These are phyloP conservation scores for Daedaleopsis nitida DNA, from an alignment of 768 basidiomycete genomes.

Conservation along the genomic window DNA sequence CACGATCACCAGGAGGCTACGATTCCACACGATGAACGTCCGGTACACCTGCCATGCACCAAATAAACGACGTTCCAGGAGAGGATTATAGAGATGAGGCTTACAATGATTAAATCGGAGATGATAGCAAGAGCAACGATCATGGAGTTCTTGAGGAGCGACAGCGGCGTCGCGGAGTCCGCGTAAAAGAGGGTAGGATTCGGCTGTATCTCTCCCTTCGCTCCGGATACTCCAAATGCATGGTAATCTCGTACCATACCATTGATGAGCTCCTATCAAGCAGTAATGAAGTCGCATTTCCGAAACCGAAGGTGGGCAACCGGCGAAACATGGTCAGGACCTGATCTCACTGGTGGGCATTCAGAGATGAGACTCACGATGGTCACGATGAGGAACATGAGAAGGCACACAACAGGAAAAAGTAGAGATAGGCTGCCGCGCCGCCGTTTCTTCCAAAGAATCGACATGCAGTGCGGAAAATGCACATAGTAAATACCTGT, in stretches of 20 bases:
- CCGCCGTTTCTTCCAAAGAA: conserved; percentile 1
- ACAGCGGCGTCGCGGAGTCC: not conserved
- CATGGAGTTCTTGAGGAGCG: conserved; percentile 4
- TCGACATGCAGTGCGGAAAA: not conserved
- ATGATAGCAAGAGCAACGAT: not conserved
- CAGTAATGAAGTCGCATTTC: not conserved
- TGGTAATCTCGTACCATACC: not conserved
- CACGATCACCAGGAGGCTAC: not conserved
- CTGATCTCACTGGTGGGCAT: no score
- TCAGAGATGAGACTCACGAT: not conserved
- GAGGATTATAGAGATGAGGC: not conserved
- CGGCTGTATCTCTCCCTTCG: not conserved
- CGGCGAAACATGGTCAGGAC: not conserved
- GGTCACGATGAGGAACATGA: conserved; percentile 3
- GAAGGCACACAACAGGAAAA: not conserved
- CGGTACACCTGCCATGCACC: conserved; percentile 6
- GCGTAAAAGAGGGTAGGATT: not conserved
- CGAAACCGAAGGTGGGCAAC: not conserved
- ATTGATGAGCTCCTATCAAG: not conserved
- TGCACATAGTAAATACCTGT: conserved; percentile 3
- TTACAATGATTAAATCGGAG: conserved; percentile 1
- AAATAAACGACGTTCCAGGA: not conserved
- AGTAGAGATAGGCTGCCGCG: not conserved
- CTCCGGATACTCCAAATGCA: not conserved
- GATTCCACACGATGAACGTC: conserved; percentile 5